phyloP scores from a whole-genome alignment of 192 early-diverging fungal genomes.

The Linnemannia elongata region DNA sequence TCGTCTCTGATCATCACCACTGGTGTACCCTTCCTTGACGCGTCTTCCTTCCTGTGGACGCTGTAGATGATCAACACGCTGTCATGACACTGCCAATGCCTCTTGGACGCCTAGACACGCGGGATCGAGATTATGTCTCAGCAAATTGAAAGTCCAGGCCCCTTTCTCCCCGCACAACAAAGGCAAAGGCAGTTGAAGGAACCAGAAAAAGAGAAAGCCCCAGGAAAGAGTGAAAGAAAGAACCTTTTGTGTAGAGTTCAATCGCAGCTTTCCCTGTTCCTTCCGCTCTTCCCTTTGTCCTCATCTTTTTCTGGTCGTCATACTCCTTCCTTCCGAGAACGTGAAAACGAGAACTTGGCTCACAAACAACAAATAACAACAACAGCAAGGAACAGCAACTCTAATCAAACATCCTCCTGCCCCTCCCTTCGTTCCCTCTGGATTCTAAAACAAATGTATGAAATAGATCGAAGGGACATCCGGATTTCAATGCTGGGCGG shows the following conservation, averaged over 20 bases:
- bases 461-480: not conserved
- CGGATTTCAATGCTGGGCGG: not conserved
- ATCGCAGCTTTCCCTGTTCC: constrained; percentile 5
- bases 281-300: not conserved
- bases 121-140: not conserved
- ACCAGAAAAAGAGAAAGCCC: not conserved
- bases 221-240: not conserved
- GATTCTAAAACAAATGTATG: too few relatives aligned
- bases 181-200: not conserved
- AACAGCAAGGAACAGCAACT: not conserved
- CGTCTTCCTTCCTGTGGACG: not conserved
- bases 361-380: not conserved
- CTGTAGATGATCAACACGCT: not conserved
- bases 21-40: not conserved
- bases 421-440: too few relatives aligned
- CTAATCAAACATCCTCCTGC: too few relatives aligned
- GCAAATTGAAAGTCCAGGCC: not conserved
- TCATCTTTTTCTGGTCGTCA: not conserved
- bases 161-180: not conserved
- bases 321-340: not conserved
- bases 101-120: not conserved
- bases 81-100: not conserved
- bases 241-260: not conserved
- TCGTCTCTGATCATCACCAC: not conserved
- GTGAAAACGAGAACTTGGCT: not conserved